A percentile compares a stretch with the other conserved stretches of the same genome.
Evolutionary conservation across 441 rosid species (phyloP).

Genomic region (California macrophylla): DNA sequence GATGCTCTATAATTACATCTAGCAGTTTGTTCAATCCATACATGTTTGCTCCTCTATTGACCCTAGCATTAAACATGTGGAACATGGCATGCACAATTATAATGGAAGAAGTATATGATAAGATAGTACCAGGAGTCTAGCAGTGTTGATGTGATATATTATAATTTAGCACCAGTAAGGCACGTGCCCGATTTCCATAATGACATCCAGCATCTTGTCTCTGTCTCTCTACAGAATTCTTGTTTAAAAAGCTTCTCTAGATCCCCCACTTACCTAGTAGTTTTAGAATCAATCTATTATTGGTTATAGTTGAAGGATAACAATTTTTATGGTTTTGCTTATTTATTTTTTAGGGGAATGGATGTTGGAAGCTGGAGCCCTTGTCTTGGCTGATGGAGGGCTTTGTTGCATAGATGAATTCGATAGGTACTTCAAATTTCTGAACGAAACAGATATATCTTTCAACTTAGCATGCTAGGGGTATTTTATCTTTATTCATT

Average conservation of each 20-base stretch:
- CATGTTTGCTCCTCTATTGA: background rate
- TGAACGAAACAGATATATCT: slow-evolving; percentile 7
- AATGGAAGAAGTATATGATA: background rate
- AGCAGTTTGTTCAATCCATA: background rate
- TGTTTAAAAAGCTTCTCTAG: slow-evolving; percentile 3
- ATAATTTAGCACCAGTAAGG: background rate
- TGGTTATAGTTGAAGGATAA: slow-evolving; percentile 14
- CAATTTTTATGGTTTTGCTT: slow-evolving; percentile 13
- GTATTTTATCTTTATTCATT: background rate
- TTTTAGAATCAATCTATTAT: slow-evolving; percentile 6
- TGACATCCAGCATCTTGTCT: slow-evolving; percentile 6
- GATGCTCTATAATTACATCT: background rate
- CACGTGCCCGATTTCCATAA: background rate
- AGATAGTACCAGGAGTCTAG: background rate
- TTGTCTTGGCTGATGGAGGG: slow-evolving; percentile 97
- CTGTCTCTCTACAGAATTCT: background rate
- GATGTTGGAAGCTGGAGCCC: slow-evolving; percentile 99
- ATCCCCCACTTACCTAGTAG: background rate
- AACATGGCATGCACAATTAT: background rate
- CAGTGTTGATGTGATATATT: background rate
- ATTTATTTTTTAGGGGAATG: slow-evolving; percentile 58
- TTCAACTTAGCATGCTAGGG: background rate
- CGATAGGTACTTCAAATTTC: slow-evolving; percentile 44
- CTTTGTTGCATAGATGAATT: slow-evolving; percentile 97
- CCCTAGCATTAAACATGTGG: background rate